phyloP scores from a whole-genome alignment of 352 stramenopile species.

The Globisporangium middletonii region DNA sequence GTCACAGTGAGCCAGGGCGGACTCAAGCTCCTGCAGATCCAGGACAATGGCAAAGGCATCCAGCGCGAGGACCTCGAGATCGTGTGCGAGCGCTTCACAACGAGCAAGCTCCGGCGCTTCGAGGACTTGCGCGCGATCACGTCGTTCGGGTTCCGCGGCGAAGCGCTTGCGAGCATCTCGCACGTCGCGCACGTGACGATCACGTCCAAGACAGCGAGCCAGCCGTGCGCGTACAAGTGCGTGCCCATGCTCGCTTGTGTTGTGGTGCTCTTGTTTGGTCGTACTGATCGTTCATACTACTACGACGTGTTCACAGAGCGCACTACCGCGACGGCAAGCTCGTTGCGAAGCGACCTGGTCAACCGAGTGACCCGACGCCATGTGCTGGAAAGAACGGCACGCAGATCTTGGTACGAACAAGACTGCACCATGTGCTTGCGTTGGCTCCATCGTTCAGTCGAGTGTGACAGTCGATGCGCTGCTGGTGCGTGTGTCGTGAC shows the following conservation, averaged over 20 bases:
- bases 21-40: constrained; percentile 92
- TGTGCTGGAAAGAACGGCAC: constrained; percentile 81
- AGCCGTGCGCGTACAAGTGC: constrained; percentile 82
- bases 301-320: constrained; percentile 49
- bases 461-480: too few relatives aligned
- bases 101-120: constrained; percentile 93
- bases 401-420: constrained; percentile 50
- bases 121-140: constrained; percentile 93
- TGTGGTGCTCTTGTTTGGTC: neutral
- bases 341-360: constrained; percentile 62
- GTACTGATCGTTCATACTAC: neutral
- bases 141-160: constrained; percentile 98
- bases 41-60: constrained; percentile 95
- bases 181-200: constrained; percentile 93
- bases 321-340: constrained; percentile 90
- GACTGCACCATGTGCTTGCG: neutral
- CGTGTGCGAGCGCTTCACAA: constrained; percentile 97
- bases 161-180: constrained; percentile 97
- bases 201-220: constrained; percentile 73
- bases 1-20: constrained; percentile 83
- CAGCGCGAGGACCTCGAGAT: constrained; percentile 89
- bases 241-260: neutral
- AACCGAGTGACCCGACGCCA: constrained; percentile 51
- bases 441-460: too few relatives aligned
- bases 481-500: neutral